Evolutionary conservation across 441 rosid genomes (phyloP).

Genomic region (Kokia cookei): DNA sequence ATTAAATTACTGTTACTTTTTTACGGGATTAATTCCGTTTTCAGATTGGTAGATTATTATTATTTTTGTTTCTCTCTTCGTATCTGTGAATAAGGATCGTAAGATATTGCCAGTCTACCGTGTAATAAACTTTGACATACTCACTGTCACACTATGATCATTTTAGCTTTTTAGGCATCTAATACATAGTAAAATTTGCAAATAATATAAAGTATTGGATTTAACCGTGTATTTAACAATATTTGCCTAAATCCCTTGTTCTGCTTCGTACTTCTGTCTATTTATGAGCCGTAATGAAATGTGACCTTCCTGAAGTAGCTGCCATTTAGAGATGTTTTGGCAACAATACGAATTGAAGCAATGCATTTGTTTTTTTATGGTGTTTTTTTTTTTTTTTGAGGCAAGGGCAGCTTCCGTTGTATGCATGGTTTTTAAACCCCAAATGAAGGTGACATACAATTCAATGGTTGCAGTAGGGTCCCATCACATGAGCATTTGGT

Average conservation of each 20-base stretch:
- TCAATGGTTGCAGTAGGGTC: not conserved
- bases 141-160: constrained; percentile 1
- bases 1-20: constrained; percentile 16
- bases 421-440: too few relatives aligned
- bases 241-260: too few relatives aligned
- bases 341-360: not conserved
- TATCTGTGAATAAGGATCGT: constrained; percentile 38
- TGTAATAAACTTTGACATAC: constrained; percentile 24
- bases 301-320: too few relatives aligned
- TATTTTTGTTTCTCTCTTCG: constrained; percentile 17
- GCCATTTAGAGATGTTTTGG: not conserved
- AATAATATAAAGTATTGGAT: not conserved
- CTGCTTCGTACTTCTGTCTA: too few relatives aligned
- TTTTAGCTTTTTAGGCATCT: constrained; percentile 10
- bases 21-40: constrained; percentile 13
- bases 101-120: constrained; percentile 35
- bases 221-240: too few relatives aligned
- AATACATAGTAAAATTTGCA: not conserved
- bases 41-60: constrained; percentile 25
- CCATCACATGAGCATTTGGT: not conserved
- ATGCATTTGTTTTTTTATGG: not conserved
- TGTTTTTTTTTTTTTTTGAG: not conserved
- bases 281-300: too few relatives aligned
- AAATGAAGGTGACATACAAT: too few relatives aligned
- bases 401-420: not conserved